A percentile compares a stretch with the other conserved stretches of the same genome.
Evolutionary conservation across 2,329 filamentous ascomycete species (phyloP).

Genomic region (Teratosphaeria viscida): DNA sequence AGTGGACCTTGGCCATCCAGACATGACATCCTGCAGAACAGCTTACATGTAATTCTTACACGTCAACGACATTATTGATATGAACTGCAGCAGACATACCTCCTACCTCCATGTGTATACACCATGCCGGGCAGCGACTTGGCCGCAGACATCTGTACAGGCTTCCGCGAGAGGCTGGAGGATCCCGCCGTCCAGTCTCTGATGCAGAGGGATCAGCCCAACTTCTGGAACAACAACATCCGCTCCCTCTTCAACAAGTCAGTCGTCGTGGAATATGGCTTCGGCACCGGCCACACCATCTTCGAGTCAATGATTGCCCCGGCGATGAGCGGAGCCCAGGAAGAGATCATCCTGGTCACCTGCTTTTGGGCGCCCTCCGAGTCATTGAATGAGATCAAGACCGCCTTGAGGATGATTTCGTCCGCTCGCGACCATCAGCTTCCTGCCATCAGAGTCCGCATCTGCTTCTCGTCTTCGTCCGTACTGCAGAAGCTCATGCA

Average conservation of each 20-base stretch:
- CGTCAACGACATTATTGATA: not conserved
- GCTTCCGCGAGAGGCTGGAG: not conserved
- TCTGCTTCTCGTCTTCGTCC: conserved; percentile 68
- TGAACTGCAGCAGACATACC: not conserved
- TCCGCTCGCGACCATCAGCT: conserved; percentile 23
- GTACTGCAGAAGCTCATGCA: conserved; percentile 67
- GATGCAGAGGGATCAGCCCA: conserved; percentile 1
- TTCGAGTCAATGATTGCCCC: conserved; percentile 42
- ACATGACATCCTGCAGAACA: not conserved
- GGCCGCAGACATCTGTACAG: not conserved
- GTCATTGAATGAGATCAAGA: conserved; percentile 47
- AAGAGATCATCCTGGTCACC: conserved; percentile 65
- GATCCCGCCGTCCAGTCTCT: not conserved
- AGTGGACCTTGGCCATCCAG: not conserved
- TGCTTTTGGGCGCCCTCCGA: conserved; percentile 70
- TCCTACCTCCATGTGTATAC: not conserved
- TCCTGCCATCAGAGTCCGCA: conserved; percentile 49
- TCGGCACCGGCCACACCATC: conserved; percentile 36
- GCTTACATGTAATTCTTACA: not conserved
- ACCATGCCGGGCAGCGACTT: not conserved
- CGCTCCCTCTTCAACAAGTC: conserved; percentile 8
- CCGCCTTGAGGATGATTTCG: conserved; percentile 52
- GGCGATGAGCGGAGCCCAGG: conserved; percentile 48
- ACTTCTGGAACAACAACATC: conserved; percentile 4
- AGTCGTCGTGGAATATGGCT: conserved; percentile 18